Conservation (phyloP, 164 flowering plant genomes). For the Berberis thunbergii region DNA sequence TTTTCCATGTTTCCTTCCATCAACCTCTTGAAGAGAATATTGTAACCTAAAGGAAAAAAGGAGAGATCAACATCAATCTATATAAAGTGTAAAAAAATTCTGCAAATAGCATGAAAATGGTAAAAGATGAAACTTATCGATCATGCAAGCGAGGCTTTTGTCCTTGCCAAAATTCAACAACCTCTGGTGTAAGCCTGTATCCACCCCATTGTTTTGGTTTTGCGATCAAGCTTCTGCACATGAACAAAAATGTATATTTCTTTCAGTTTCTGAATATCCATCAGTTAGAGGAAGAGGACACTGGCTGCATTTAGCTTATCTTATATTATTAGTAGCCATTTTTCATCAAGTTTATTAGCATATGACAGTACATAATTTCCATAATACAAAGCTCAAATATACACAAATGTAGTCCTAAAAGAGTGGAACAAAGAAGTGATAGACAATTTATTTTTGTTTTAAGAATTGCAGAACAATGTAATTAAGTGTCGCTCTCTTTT, state of each 20-base stretch:
- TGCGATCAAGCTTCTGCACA: conserved; percentile 75
- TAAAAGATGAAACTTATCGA: conserved; percentile 33
- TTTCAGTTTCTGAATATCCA: not conserved
- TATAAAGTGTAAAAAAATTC: not conserved
- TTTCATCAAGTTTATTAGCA: too few species aligned
- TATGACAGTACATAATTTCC: too few species aligned
- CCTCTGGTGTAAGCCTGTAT: conserved; percentile 72
- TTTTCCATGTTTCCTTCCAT: conserved; percentile 50
- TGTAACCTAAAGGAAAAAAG: conserved; percentile 36
- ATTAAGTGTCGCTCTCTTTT: too few species aligned
- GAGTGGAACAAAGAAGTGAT: too few species aligned
- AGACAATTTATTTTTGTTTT: too few species aligned
- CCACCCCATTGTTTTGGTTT: conserved; percentile 95
- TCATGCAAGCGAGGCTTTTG: conserved; percentile 89
- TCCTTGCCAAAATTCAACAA: conserved; percentile 94
- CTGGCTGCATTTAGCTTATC: too few species aligned
- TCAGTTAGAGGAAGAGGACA: too few species aligned
- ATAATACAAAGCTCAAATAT: too few species aligned
- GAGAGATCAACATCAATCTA: not conserved
- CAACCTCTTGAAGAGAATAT: conserved; percentile 44
- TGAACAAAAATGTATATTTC: conserved; percentile 1
- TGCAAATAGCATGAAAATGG: not conserved
- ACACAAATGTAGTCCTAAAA: too few species aligned
- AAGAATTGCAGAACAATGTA: too few species aligned
- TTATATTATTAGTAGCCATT: too few species aligned